Conservation (phyloP, 345 rosid species). For the Cardiospermum halicacabum region DNA sequence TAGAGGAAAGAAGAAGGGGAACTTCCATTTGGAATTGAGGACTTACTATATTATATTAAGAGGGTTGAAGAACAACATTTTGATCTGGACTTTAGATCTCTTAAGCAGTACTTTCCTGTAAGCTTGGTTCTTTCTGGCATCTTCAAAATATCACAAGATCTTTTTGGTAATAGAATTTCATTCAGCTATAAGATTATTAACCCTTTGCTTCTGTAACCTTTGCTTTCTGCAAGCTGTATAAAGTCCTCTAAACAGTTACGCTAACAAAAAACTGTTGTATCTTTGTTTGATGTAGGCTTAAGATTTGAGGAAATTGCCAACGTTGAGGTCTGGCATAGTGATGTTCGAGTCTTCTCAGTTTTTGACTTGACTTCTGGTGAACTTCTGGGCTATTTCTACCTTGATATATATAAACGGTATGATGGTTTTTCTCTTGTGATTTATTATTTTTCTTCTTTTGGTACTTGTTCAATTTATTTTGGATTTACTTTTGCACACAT, state of each 20-base stretch:
- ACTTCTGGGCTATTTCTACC: conserved; percentile 85
- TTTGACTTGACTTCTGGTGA: conserved; percentile 73
- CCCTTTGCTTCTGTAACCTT: not conserved
- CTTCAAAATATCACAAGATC: conserved; percentile 83
- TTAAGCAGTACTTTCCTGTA: conserved; percentile 78
- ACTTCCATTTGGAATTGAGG: conserved; percentile 76
- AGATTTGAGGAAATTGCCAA: conserved; percentile 69
- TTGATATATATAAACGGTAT: conserved; percentile 78
- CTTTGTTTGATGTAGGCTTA: conserved; percentile 47
- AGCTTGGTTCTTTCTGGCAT: conserved; percentile 83
- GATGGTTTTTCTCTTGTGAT: conserved; percentile 6
- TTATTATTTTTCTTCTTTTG: not conserved
- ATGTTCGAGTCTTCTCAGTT: conserved; percentile 67
- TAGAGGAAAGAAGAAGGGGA: conserved; percentile 94
- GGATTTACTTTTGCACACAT: conserved; percentile 10
- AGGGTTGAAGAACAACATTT: conserved; percentile 74
- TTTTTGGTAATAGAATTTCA: conserved; percentile 56
- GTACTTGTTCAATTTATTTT: conserved; percentile 8
- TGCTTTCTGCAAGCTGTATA: not conserved
- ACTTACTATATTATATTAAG: conserved; percentile 72
- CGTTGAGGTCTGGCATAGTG: conserved; percentile 71
- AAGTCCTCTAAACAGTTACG: not conserved
- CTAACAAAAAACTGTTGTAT: conserved; percentile 4
- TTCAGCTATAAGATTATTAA: conserved; percentile 3
- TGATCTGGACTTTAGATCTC: conserved; percentile 72